These are phyloP conservation scores for Fraxinus velutina DNA, from an alignment of 305 asterid species.

Conservation along the genomic window DNA sequence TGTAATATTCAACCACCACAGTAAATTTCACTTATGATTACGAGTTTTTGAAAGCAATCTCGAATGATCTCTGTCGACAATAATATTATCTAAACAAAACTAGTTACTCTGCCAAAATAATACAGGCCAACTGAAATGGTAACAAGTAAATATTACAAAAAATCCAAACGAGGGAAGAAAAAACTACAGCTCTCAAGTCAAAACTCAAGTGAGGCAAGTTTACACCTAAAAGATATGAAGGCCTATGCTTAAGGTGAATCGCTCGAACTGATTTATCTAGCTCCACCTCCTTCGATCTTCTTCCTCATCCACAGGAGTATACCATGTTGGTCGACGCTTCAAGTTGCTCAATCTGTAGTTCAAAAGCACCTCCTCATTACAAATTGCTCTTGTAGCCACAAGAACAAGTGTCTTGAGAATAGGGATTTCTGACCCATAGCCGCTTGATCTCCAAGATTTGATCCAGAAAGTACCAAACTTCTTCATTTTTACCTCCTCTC, in stretches of 20 bases:
- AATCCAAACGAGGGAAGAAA: neutral
- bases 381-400: slow-evolving; percentile 59
- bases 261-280: slow-evolving; percentile 15
- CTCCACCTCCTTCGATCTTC: slow-evolving; percentile 85
- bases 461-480: slow-evolving; percentile 79
- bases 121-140: neutral
- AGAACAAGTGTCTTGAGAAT: slow-evolving; percentile 61
- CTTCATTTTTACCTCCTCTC: slow-evolving; percentile 51
- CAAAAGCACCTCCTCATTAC: slow-evolving; percentile 70
- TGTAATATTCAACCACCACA: neutral
- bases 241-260: neutral
- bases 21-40: neutral
- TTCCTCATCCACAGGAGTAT: slow-evolving; percentile 78
- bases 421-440: slow-evolving; percentile 32
- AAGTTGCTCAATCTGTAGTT: slow-evolving; percentile 83
- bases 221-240: neutral
- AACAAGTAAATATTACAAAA: neutral
- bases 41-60: neutral
- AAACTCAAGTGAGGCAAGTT: neutral
- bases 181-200: neutral
- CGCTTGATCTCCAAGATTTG: slow-evolving; percentile 65
- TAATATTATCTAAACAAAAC: neutral
- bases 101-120: neutral
- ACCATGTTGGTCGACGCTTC: slow-evolving; percentile 77
- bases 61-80: neutral